A percentile compares a stretch with the other conserved stretches of the same genome.
Evolutionary conservation across 2,329 filamentous ascomycete species (phyloP).

Genomic region (Penicillium nordicum): DNA sequence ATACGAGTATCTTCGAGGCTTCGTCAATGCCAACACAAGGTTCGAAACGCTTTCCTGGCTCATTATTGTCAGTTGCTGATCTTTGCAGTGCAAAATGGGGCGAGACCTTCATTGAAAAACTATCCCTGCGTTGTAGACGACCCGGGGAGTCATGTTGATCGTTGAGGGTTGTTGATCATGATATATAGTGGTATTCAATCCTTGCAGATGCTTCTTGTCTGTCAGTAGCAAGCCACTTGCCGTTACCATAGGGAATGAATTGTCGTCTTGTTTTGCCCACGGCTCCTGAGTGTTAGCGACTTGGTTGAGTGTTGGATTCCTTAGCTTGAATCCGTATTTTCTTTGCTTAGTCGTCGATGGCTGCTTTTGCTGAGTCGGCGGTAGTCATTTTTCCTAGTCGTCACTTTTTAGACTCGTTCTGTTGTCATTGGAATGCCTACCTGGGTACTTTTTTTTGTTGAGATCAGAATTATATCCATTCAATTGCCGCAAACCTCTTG

Average conservation of each 20-base stretch:
- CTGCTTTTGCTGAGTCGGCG: neutral
- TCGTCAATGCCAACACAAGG: slow-evolving; percentile 90
- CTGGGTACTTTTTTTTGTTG: neutral
- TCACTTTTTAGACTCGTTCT: neutral
- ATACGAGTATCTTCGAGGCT: slow-evolving; percentile 79
- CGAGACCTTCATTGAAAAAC: slow-evolving; percentile 27
- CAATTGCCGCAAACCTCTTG: neutral
- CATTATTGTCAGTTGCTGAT: neutral
- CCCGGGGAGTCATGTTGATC: slow-evolving; percentile 6
- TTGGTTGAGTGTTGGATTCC: neutral
- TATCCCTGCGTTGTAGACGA: slow-evolving; percentile 16
- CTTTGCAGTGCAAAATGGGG: slow-evolving; percentile 33
- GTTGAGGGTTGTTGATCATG: neutral
- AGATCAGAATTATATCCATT: neutral
- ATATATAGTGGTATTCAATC: neutral
- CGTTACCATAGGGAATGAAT: neutral
- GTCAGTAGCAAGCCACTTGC: neutral
- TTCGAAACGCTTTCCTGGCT: slow-evolving; percentile 26
- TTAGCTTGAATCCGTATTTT: neutral
- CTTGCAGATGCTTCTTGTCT: neutral
- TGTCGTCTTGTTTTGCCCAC: neutral
- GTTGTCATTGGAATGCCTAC: neutral
- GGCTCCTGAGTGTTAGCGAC: neutral
- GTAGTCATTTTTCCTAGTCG: neutral
- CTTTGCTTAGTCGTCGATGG: neutral